Base-by-base conservation (phyloP, 2,329 filamentous ascomycete genomes). In the Clarireedia hainanense region DNA sequence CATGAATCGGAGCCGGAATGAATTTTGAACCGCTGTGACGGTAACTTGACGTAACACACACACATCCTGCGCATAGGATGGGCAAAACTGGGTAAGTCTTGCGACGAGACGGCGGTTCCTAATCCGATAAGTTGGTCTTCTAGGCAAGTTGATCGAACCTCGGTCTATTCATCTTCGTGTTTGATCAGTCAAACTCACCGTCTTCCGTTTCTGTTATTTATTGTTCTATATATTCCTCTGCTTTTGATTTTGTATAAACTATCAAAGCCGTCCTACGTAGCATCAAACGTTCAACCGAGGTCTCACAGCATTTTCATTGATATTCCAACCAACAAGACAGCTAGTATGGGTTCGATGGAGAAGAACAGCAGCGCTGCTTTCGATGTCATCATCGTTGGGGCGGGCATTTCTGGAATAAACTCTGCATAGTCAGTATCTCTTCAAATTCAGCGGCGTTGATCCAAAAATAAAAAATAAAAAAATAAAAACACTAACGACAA, bases 331-430 rank as follows among this genome's bases (percentile, higher is more conserved):
- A 40, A n/a, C 9, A 14, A 34, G n/a, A 12, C 27, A 27, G 2
- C 47, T 36, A 17, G n/a, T 6, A 62, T 62, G 60, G 60, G 60
- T 9, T 61, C 59, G 6, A 47, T 58, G 23, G 42, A 47, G 14
- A 55, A 40, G 17, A 15, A 50, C 17, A 24, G 17, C 6, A 40
- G 40, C 17, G 40, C 48, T 24, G 58, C 66, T 40, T 65, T 59
- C 60, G 82, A 86, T 64, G 70, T 83, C 17, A 69, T 89, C 63
- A 81, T 91, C 62, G 72, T 91, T 52, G 88, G 88, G 12, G 86
- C 86, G 2, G 88, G 88, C 10, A 81, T 91, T 53, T 85, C 85
- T 6, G 88, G 88, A 52, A 86, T 91, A 72, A 89, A 90, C 62
- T 75, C 83, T 12, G 86, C 80, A 14, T 90, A 91, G 52, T 55